Percentiles rank a stretch among this genome's conserved stretches.
phyloP scores from a whole-genome alignment of 1,139 yeast species.

The Suhomyces bribrorum region DNA sequence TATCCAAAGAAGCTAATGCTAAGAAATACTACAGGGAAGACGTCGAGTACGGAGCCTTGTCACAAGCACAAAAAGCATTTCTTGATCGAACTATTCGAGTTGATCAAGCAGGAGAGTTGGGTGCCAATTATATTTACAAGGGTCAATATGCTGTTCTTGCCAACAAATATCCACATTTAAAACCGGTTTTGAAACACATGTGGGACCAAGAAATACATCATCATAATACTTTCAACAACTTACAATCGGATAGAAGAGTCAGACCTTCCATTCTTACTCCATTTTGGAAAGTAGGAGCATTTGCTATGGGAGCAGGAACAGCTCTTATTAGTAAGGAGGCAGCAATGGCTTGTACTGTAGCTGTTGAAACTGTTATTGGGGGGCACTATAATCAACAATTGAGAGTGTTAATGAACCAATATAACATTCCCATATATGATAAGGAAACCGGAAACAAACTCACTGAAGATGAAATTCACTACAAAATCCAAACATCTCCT shows the following conservation, averaged over 20 bases:
- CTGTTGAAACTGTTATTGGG: constrained; percentile 98
- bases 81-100: constrained; percentile 81
- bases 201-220: constrained; percentile 98
- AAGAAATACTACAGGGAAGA: constrained; percentile 25
- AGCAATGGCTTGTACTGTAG: constrained; percentile 99
- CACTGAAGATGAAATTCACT: constrained; percentile 24
- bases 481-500: constrained; percentile 39
- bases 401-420: constrained; percentile 68
- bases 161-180: constrained; percentile 66
- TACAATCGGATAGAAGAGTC: constrained; percentile 77
- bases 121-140: constrained; percentile 89
- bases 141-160: constrained; percentile 86
- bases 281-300: constrained; percentile 89
- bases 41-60: constrained; percentile 43
- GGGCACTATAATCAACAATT: constrained; percentile 92
- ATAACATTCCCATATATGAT: constrained; percentile 46
- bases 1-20: constrained; percentile 14
- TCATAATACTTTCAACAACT: constrained; percentile 75
- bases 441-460: constrained; percentile 40
- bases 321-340: constrained; percentile 90
- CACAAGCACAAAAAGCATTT: constrained; percentile 66
- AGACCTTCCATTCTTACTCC: constrained; percentile 92
- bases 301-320: constrained; percentile 82
- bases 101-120: constrained; percentile 98
- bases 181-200: constrained; percentile 83